These are phyloP conservation scores for Suillus brevipes DNA, from an alignment of 768 basidiomycete genomes.

Conservation along the genomic window DNA sequence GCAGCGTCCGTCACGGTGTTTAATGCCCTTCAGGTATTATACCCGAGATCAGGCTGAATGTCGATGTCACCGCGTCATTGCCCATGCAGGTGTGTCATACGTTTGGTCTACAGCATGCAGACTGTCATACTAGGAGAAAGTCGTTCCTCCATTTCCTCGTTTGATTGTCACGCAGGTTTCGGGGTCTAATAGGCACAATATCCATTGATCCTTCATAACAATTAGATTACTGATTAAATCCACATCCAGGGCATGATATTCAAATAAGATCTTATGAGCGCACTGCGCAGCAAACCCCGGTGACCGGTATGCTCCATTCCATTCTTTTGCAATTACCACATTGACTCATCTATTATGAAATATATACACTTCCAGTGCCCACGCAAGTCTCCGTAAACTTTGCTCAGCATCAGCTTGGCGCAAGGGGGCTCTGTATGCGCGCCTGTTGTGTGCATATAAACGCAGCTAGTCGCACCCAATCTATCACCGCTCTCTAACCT, in stretches of 20 bases:
- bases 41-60: neutral
- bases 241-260: neutral
- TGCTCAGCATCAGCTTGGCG: neutral
- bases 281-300: neutral
- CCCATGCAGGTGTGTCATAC: neutral
- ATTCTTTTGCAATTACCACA: no score
- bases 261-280: neutral
- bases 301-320: neutral
- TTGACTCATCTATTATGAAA: neutral
- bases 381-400: neutral
- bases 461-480: neutral
- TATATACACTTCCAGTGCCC: neutral
- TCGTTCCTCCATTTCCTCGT: neutral
- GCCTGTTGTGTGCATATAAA: neutral
- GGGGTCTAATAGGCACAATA: no score
- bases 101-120: neutral
- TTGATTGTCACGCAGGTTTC: neutral
- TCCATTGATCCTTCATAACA: neutral
- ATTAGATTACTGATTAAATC: neutral
- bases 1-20: neutral
- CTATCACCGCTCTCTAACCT: neutral
- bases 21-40: neutral
- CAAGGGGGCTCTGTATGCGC: neutral
- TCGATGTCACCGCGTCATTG: neutral
- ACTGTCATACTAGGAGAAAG: neutral